phyloP scores from a whole-genome alignment of 208 protist genomes.

The Trypanosoma lewisi region DNA sequence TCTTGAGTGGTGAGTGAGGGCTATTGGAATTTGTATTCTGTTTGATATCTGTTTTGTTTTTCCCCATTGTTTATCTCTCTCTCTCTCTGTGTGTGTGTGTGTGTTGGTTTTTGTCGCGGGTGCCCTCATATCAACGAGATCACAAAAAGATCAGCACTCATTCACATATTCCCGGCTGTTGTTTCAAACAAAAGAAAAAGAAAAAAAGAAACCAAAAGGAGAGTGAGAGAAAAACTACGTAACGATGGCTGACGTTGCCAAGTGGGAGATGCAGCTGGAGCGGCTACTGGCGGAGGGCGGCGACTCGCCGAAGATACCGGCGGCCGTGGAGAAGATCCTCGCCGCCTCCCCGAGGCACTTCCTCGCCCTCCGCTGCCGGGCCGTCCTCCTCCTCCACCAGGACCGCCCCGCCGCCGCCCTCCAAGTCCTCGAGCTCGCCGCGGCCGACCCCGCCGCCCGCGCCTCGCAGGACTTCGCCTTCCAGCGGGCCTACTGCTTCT shows the following conservation, averaged over 20 bases:
- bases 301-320: constrained; percentile 47
- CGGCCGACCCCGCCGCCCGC: not conserved
- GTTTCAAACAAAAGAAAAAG: constrained; percentile 1
- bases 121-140: not conserved
- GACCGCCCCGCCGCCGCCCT: constrained; percentile 71
- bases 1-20: not conserved
- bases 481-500: constrained; percentile 75
- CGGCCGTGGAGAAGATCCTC: constrained; percentile 68
- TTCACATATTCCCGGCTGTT: not conserved
- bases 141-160: not conserved
- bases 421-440: constrained; percentile 43
- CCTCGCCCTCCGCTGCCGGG: constrained; percentile 64
- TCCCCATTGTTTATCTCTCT: not conserved
- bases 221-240: not conserved
- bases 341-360: constrained; percentile 45
- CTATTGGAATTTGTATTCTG: not conserved
- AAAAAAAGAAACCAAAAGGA: constrained; percentile 5
- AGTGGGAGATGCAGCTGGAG: constrained; percentile 66
- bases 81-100: not conserved
- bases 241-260: constrained; percentile 60
- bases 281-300: constrained; percentile 40
- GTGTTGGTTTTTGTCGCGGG: not conserved
- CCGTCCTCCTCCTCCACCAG: constrained; percentile 58
- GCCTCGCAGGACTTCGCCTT: constrained; percentile 41
- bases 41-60: not conserved